Percentiles rank a stretch among this genome's conserved stretches.
These are phyloP conservation scores for Knoxdaviesia capensis DNA, from an alignment of 2,329 filamentous ascomycete species.

Conservation along the genomic window DNA sequence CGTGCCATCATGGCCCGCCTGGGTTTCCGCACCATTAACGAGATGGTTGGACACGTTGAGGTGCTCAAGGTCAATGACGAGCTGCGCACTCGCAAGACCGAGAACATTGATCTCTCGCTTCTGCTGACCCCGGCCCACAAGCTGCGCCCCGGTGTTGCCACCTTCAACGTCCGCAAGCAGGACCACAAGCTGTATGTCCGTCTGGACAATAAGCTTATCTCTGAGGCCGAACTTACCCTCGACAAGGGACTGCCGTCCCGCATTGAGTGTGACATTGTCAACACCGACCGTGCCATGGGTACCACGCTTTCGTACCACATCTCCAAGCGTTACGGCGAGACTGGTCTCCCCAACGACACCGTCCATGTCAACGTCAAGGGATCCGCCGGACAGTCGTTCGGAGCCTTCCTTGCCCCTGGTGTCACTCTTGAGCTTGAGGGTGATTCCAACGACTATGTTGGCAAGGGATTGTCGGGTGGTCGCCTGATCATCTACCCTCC, in stretches of 20 bases:
- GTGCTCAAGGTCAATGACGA: constrained; percentile 74
- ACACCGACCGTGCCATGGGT: constrained; percentile 85
- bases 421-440: constrained; percentile 89
- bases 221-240: constrained; percentile 81
- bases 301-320: constrained; percentile 92
- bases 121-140: constrained; percentile 93
- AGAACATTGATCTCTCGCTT: constrained; percentile 81
- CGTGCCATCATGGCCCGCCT: constrained; percentile 93
- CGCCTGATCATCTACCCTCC: constrained; percentile 87
- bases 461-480: constrained; percentile 86
- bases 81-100: constrained; percentile 68
- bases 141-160: constrained; percentile 80
- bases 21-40: constrained; percentile 86
- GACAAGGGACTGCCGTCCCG: constrained; percentile 86
- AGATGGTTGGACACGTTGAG: constrained; percentile 92
- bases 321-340: constrained; percentile 78
- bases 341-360: constrained; percentile 75
- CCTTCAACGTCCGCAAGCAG: constrained; percentile 95
- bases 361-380: constrained; percentile 94
- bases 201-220: constrained; percentile 92
- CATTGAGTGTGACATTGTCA: constrained; percentile 90
- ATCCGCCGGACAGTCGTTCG: constrained; percentile 90
- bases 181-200: constrained; percentile 86
- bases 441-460: constrained; percentile 91
- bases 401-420: constrained; percentile 82